Conservation (phyloP, 1,139 yeast species). For the Pichia sp. region DNA sequence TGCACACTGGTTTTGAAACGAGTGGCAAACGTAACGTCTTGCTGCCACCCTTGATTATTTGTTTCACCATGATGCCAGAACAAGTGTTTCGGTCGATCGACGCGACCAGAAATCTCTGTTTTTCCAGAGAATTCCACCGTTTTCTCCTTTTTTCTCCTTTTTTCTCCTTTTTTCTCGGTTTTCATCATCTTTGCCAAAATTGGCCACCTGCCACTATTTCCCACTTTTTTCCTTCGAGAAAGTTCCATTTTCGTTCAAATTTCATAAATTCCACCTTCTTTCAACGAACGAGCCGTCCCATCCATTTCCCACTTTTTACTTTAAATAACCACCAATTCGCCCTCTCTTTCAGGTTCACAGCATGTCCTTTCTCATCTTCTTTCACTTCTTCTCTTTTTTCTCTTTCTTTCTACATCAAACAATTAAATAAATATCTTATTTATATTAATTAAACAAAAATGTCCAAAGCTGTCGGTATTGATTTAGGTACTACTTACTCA, state of each 20-base stretch:
- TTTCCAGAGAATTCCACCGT: too few species aligned
- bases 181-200: too few species aligned
- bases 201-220: neutral
- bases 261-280: neutral
- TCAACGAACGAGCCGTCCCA: neutral
- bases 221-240: slow-evolving; percentile 1
- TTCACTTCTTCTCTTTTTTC: neutral
- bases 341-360: neutral
- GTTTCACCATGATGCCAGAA: neutral
- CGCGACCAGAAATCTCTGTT: too few species aligned
- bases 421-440: neutral
- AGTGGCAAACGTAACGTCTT: too few species aligned
- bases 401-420: neutral
- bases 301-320: neutral
- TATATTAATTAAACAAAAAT: slow-evolving; percentile 33
- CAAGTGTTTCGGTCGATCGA: neutral
- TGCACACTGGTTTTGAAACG: too few species aligned
- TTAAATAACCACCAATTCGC: neutral
- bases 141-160: neutral
- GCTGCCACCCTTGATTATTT: too few species aligned
- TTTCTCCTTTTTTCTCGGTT: neutral
- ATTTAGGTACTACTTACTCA: slow-evolving; percentile 95
- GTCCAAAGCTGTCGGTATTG: slow-evolving; percentile 99
- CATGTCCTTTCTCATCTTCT: neutral
- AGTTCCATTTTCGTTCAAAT: slow-evolving; percentile 1